Conservation (phyloP, 257 asterid genomes). For the Solanum verrucosum region DNA sequence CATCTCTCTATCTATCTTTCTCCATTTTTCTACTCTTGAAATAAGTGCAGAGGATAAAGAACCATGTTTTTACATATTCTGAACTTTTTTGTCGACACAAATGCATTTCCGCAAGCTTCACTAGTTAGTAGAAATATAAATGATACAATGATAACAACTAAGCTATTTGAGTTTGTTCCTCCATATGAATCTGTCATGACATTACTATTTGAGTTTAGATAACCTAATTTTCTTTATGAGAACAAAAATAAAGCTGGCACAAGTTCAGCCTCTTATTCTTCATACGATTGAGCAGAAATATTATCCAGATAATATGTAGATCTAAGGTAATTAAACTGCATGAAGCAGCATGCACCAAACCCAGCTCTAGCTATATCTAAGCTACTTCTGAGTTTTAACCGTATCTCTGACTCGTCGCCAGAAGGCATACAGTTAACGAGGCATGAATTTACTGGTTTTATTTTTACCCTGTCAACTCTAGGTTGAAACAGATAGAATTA, state of each 20-base stretch:
- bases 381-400: background rate
- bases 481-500: background rate
- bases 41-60: background rate
- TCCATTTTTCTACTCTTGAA: background rate
- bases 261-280: background rate
- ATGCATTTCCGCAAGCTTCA: background rate
- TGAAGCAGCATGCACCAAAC: slow-evolving; percentile 9
- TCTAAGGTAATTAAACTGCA: background rate
- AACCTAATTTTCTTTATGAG: background rate
- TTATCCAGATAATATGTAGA: background rate
- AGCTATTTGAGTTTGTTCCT: background rate
- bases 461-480: background rate
- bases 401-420: background rate
- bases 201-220: background rate
- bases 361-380: background rate
- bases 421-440: background rate
- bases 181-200: background rate
- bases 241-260: background rate
- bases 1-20: background rate
- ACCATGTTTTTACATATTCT: background rate
- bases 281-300: background rate
- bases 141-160: background rate
- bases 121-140: background rate
- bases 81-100: background rate
- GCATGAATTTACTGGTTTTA: background rate